phyloP scores from a whole-genome alignment of 495 filamentous ascomycete species.

The Hyaloscypha finlandica region DNA sequence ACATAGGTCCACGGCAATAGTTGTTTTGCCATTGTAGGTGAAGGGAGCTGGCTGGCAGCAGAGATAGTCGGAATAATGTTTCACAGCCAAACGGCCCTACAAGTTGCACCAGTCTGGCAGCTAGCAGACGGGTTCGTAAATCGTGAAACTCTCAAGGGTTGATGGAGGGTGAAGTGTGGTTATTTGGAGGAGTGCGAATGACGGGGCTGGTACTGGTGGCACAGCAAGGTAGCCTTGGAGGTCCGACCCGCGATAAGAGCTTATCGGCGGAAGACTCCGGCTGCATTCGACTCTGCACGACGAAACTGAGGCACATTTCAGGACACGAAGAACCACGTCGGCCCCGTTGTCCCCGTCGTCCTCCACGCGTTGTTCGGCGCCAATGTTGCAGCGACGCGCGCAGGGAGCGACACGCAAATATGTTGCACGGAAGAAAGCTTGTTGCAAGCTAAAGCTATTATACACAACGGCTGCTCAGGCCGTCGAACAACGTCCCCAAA shows the following conservation, averaged over 20 bases:
- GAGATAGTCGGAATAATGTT: neutral
- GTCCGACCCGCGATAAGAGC: neutral
- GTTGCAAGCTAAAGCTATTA: neutral
- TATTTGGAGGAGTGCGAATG: neutral
- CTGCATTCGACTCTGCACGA: too few species aligned
- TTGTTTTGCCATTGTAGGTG: constrained; percentile 31
- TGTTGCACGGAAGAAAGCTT: neutral
- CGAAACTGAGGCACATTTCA: too few species aligned
- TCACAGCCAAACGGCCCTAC: too few species aligned
- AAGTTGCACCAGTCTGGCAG: neutral
- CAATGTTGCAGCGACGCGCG: neutral
- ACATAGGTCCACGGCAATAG: constrained; percentile 17
- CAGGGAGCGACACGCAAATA: neutral
- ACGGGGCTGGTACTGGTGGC: neutral
- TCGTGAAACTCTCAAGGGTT: neutral
- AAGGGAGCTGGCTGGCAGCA: neutral
- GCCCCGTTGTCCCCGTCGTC: neutral
- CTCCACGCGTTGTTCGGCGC: neutral
- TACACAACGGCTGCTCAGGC: neutral
- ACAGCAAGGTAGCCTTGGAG: neutral
- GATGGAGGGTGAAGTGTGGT: neutral
- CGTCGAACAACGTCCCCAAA: neutral
- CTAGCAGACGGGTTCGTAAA: neutral
- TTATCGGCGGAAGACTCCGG: neutral
- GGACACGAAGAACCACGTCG: too few species aligned